Evolutionary conservation across 345 rosid genomes (phyloP).

Genomic region (Laguncularia racemosa): DNA sequence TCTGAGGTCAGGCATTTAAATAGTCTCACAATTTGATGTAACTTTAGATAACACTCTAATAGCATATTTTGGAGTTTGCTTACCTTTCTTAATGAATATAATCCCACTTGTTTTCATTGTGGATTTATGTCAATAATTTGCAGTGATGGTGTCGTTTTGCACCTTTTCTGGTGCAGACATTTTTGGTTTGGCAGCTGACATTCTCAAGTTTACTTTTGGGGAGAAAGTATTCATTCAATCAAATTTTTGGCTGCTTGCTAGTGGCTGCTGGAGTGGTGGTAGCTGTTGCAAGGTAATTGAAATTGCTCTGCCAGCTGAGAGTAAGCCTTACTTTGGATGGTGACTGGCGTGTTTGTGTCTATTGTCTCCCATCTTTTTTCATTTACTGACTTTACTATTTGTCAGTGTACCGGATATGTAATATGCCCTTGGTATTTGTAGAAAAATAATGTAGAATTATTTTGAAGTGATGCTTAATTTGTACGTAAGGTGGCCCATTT

Average conservation of each 20-base stretch:
- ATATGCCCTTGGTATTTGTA: no score
- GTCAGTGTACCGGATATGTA: no score
- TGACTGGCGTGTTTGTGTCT: not conserved
- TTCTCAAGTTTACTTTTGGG: constrained; percentile 59
- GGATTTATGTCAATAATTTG: not conserved
- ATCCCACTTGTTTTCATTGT: not conserved
- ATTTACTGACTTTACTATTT: no score
- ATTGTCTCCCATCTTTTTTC: no score
- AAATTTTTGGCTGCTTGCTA: constrained; percentile 68
- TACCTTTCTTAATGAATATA: no score
- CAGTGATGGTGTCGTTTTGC: constrained; percentile 1
- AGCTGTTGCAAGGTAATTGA: constrained; percentile 66
- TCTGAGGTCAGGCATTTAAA: no score
- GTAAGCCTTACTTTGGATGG: not conserved
- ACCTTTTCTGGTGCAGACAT: constrained; percentile 40
- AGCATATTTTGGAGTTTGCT: no score
- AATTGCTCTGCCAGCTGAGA: not conserved
- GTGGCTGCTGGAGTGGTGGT: constrained; percentile 69
- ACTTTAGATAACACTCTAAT: no score
- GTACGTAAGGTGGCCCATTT: no score
- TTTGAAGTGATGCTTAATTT: no score
- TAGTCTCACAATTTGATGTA: no score
- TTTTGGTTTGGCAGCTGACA: constrained; percentile 78
- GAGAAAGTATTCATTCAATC: constrained; percentile 49
- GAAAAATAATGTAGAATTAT: no score